Evolutionary conservation across 345 rosid genomes (phyloP).

Genomic region (Salix dunnii): DNA sequence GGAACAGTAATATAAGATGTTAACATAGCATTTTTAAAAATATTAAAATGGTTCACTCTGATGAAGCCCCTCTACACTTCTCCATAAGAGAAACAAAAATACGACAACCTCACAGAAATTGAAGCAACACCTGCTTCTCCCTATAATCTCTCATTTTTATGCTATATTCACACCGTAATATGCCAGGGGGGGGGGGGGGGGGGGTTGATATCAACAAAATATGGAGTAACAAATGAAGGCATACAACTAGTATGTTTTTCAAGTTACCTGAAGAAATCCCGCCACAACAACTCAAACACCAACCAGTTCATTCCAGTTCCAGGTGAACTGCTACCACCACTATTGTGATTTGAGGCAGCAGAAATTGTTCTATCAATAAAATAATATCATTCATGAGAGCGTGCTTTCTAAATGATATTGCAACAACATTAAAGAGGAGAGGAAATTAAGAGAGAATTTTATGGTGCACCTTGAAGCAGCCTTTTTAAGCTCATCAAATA

Average conservation of each 20-base stretch:
- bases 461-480: slow-evolving; percentile 49
- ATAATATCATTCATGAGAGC: background rate
- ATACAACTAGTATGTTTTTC: background rate
- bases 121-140: background rate
- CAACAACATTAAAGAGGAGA: background rate
- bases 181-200: background rate
- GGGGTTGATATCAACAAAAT: background rate
- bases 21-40: background rate
- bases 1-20: background rate
- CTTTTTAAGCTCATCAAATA: slow-evolving; percentile 93
- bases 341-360: slow-evolving; percentile 26
- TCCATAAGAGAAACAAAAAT: background rate
- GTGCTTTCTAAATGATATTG: background rate
- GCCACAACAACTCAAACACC: slow-evolving; percentile 84
- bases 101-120: background rate
- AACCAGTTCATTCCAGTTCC: slow-evolving; percentile 71
- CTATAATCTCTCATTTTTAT: background rate
- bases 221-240: background rate
- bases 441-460: background rate
- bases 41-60: background rate
- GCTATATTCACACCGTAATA: background rate
- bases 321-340: slow-evolving; percentile 37
- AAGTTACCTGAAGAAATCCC: slow-evolving; percentile 92
- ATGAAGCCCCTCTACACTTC: background rate
- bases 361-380: slow-evolving; percentile 30